Base-by-base conservation (phyloP, 1,284 basidiomycete species). In the Irpex sp. region DNA sequence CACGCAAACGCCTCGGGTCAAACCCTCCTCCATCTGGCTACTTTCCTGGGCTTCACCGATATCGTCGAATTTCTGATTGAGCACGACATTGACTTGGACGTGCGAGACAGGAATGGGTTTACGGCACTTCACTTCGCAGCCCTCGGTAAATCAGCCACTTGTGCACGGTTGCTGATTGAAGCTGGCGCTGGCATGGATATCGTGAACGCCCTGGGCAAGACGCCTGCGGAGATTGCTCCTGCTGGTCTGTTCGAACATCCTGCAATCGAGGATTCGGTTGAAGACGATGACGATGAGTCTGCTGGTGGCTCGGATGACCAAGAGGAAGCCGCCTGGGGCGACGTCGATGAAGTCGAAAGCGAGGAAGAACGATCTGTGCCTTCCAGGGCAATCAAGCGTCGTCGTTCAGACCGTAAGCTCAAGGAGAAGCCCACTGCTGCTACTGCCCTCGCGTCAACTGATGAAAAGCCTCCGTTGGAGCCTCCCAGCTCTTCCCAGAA, bases 91-190 rank as follows among this genome's bases (percentile, higher is more conserved):
- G 92, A 95, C 68, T 69, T 95, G 55, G 94, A 98, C 72, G 83
- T 84, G 1, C 88, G 93, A 61, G 97, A 99, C 75, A 81, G 84
- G 64, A 97, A 95, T 72, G 97, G 97, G 5, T 95, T 84, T 72
- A 98, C 96, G 0, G 87, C 97, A 0, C 78, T 98, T 43, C 94
- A 97, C 73, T 90, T 97, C 71, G 93, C 95, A 13, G 90, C 88
- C 0, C 77, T 96, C 50, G 82, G 81, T 17, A 85, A 84, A 26
- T 88, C 90, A 19, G 76, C 80, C 53, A 81, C 84, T 8, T 94
- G 93, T 71, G 85, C 87, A 0, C 79, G 82, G 47, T 76, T 89
- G 3, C 80, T 99, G 35, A 72, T 97, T 13, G 79, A 84, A 13
- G 92, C 88, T 33, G 94, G 94, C 13, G 96, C 96, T 0, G 88